Percentiles rank a stretch among this genome's conserved stretches.
Evolutionary conservation across 2,329 filamentous ascomycete genomes (phyloP).

Genomic region (Fusarium brachygibbosum): DNA sequence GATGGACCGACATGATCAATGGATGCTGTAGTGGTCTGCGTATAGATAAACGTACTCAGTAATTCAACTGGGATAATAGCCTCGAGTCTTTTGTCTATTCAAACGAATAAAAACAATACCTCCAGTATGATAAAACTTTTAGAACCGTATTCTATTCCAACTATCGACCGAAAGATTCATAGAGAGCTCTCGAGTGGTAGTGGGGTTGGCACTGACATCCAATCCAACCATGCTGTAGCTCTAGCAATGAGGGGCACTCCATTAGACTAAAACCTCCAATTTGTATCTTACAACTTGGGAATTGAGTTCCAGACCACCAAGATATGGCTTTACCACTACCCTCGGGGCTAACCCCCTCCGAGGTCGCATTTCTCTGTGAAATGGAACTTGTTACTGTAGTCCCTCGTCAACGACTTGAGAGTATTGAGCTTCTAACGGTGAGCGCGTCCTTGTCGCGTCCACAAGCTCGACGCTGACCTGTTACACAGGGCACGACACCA

Average conservation of each 20-base stretch:
- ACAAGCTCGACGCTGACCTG: constrained; percentile 37
- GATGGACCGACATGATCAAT: no score
- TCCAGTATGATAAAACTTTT: background rate
- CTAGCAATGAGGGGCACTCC: constrained; percentile 17
- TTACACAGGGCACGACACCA: constrained; percentile 78
- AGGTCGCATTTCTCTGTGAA: constrained; percentile 95
- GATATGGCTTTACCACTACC: constrained; percentile 66
- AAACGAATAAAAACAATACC: background rate
- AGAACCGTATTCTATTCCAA: background rate
- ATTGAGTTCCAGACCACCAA: constrained; percentile 16
- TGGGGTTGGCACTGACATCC: constrained; percentile 31
- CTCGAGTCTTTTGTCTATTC: no score
- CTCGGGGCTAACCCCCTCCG: constrained; percentile 78
- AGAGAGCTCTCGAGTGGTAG: constrained; percentile 8
- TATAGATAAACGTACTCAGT: background rate
- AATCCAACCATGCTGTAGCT: constrained; percentile 13
- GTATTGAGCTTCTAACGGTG: constrained; percentile 87
- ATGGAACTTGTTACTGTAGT: constrained; percentile 97
- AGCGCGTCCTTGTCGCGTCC: constrained; percentile 56
- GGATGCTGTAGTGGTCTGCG: background rate
- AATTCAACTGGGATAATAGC: no score
- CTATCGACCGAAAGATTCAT: background rate
- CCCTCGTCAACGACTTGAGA: constrained; percentile 89
- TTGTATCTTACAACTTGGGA: constrained; percentile 29
- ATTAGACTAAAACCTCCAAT: constrained; percentile 29